Evolutionary conservation across 2,329 filamentous ascomycete species (phyloP), one percentile per base, ranked within the genome.

Genomic region (Paracamarosporium sp.): DNA sequence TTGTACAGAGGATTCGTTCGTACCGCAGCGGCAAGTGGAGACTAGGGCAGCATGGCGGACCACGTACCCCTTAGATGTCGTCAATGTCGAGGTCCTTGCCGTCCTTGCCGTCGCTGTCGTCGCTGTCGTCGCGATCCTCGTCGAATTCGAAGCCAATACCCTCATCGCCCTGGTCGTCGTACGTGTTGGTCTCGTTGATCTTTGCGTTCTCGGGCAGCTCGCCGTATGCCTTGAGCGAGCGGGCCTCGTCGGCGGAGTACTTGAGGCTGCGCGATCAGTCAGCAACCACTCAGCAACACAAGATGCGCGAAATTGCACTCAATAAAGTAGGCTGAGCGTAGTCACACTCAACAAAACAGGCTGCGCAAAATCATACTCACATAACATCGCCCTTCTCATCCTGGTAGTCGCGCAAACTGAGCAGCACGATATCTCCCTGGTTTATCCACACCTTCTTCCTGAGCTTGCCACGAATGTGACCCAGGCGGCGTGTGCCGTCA

Each of bases 121-220:
- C 84, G 30, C 85, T 85, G 25, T 86, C 81, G 44, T 82, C 84
- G 73, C 89, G 85, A 80, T 97, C 94, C 79, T 98, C 93, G 82
- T 96, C 95, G 84, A 98, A 98, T 83, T 98, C 95, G 85, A 99
- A 97, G 82, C 95, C 95, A 82, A 91, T 92, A 75, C 97, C 75
- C 80, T 95, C 94, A 78, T 96, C 90, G 79, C 93, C 93, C 79
- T 93, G 91, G 80, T 93, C 91, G 74, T 92, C 87, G 76, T 88
- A 96, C 46, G 92, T 96, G 80, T 98, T 95, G 65, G 93, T 97
- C 87, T 99, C 95, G 88, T 99, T 99, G 88, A 99, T 99, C 90
- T 98, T 98, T 78, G 95, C 95, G 74, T 88, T 91, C 83, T 98
- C 95, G 69, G 95, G 95, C 60, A 99, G 85, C 81, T 99, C 95